Conservation (phyloP, 1,284 basidiomycete species). For the Sphagnurus paluster region DNA sequence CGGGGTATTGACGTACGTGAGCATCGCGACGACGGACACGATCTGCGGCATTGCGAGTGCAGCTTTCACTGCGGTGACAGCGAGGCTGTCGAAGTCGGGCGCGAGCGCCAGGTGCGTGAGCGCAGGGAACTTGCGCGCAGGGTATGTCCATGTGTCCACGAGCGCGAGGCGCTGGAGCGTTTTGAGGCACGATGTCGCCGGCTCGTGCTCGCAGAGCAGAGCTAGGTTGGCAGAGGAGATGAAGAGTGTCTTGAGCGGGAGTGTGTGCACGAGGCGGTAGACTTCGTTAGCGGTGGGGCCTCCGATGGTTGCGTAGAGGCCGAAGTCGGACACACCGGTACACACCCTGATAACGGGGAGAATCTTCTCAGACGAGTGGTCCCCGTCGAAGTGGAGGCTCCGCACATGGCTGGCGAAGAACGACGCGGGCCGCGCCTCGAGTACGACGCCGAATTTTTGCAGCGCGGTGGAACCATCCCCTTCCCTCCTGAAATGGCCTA, state of each 20-base stretch:
- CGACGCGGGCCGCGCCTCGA: constrained; percentile 12
- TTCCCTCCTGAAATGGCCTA: not conserved
- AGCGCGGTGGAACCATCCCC: constrained; percentile 5
- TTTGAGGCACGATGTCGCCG: constrained; percentile 1
- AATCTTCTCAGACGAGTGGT: constrained; percentile 5
- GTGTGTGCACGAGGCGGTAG: constrained; percentile 7
- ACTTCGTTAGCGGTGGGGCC: constrained; percentile 4
- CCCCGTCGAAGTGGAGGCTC: constrained; percentile 17
- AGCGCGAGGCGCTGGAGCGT: constrained; percentile 11
- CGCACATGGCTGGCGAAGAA: constrained; percentile 20
- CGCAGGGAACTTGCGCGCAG: constrained; percentile 10
- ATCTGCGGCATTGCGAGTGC: constrained; percentile 12
- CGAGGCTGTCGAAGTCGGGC: constrained; percentile 8
- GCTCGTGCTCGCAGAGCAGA: not conserved
- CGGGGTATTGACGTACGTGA: constrained; percentile 9
- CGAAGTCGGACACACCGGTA: constrained; percentile 18
- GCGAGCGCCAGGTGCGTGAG: constrained; percentile 17
- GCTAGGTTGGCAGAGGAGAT: constrained; percentile 13
- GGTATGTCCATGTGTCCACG: constrained; percentile 7
- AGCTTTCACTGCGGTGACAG: constrained; percentile 2
- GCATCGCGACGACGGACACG: constrained; percentile 15
- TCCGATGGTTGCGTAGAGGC: constrained; percentile 13
- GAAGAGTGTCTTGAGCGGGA: constrained; percentile 19
- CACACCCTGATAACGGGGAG: constrained; percentile 16
- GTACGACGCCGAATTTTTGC: constrained; percentile 10